phyloP scores from a whole-genome alignment of 805 yeast genomes.

The Pichia thaimueangensis region DNA sequence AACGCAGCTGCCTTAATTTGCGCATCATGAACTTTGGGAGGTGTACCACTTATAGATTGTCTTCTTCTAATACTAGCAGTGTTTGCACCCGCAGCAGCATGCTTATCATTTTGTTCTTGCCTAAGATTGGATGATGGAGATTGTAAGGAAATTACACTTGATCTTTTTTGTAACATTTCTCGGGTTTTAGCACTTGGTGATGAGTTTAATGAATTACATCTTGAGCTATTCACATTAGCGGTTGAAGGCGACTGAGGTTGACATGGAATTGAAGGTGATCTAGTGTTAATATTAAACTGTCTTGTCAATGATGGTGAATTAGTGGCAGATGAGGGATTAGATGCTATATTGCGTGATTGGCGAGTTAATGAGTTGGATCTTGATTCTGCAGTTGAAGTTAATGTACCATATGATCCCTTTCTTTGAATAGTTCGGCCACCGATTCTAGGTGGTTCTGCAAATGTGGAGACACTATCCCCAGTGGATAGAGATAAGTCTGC shows the following conservation, averaged over 20 bases:
- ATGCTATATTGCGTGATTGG: neutral
- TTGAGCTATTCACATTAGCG: neutral
- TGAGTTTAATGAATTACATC: slow-evolving; percentile 6
- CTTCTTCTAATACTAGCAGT: slow-evolving; percentile 2
- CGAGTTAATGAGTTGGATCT: neutral
- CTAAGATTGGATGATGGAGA: neutral
- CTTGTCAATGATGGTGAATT: neutral
- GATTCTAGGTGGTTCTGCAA: slow-evolving; percentile 10
- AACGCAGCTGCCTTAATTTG: slow-evolving; percentile 18
- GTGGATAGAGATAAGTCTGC: neutral
- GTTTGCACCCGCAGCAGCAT: neutral
- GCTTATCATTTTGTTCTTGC: neutral
- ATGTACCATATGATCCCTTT: slow-evolving; percentile 4
- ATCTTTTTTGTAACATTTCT: slow-evolving; percentile 2
- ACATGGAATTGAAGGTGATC: slow-evolving; percentile 2
- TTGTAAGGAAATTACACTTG: neutral
- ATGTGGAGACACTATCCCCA: no score
- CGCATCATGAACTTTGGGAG: neutral
- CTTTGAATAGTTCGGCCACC: slow-evolving; percentile 3
- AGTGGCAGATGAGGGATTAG: neutral
- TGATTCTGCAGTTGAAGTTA: neutral
- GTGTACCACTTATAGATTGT: slow-evolving; percentile 1
- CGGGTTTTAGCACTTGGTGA: neutral
- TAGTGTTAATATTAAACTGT: neutral
- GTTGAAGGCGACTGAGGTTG: neutral